A percentile compares a stretch with the other conserved stretches of the same genome.
Conservation (phyloP, 257 asterid genomes). For the Solanum arcanum region DNA sequence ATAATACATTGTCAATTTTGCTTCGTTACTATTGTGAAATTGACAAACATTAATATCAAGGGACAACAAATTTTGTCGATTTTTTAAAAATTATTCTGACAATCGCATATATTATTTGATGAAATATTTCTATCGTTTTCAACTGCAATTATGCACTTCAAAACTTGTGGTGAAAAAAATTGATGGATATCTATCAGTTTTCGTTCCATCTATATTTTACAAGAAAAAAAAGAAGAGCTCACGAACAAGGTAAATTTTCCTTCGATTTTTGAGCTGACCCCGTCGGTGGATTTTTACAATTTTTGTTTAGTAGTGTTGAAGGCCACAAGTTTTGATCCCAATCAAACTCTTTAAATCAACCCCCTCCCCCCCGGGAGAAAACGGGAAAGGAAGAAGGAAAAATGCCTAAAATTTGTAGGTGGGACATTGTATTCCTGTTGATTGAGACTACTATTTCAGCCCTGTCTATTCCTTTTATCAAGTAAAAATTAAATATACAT, state of each 20-base stretch:
- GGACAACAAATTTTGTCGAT: background rate
- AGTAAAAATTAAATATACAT: background rate
- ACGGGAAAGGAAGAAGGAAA: background rate
- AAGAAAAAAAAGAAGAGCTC: rapidly evolving
- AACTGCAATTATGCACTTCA: background rate
- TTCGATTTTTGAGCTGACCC: background rate
- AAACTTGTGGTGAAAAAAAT: background rate
- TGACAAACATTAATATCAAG: background rate
- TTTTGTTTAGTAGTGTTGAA: too few relatives aligned
- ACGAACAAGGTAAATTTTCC: rapidly evolving
- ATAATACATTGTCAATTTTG: background rate
- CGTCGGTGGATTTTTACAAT: background rate
- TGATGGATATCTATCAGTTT: too few relatives aligned
- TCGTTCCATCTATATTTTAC: too few relatives aligned
- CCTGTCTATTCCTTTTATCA: background rate
- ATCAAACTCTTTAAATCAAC: background rate
- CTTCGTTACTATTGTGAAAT: background rate
- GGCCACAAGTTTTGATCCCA: too few relatives aligned
- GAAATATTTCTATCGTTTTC: background rate
- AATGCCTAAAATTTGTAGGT: background rate
- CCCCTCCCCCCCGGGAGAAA: background rate
- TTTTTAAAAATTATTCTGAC: background rate
- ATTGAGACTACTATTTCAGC: background rate
- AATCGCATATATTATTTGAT: background rate
- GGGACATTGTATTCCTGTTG: background rate